These are phyloP conservation scores for Fulvia fulva DNA, from an alignment of 2,329 filamentous ascomycete genomes.

Conservation along the genomic window DNA sequence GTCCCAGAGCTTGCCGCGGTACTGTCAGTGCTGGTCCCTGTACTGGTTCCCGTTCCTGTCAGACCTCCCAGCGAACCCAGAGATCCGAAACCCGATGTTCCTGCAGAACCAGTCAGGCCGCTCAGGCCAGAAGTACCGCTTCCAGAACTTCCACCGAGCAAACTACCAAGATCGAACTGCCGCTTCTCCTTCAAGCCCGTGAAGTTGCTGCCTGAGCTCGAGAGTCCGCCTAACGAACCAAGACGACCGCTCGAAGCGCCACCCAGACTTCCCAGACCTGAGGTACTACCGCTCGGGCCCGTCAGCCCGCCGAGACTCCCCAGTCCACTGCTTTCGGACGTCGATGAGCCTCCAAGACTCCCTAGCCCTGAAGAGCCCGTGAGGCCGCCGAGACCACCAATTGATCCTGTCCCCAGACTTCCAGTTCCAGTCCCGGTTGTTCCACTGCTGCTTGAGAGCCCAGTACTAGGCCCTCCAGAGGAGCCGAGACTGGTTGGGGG, in stretches of 20 bases:
- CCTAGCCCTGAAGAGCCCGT: slow-evolving; percentile 7
- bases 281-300: not conserved
- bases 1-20: not conserved
- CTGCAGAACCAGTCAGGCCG: not conserved
- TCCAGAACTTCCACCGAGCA: not conserved
- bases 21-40: not conserved
- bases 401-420: not conserved
- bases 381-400: slow-evolving; percentile 8
- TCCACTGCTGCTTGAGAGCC: not conserved
- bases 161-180: not conserved
- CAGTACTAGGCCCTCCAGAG: not conserved
- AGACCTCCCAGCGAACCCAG: not conserved
- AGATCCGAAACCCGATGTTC: not conserved
- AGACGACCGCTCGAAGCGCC: not conserved
- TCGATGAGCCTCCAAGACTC: slow-evolving; percentile 32
- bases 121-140: not conserved
- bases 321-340: slow-evolving; percentile 2
- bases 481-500: no score
- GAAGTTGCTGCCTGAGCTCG: not conserved
- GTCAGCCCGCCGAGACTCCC: not conserved
- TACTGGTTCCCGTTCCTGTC: not conserved
- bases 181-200: not conserved
- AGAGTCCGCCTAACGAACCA: slow-evolving; percentile 1
- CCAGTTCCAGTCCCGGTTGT: not conserved
- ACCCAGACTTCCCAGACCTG: not conserved